phyloP scores from a whole-genome alignment of 1,139 yeast genomes.

The Scheffersomyces insectosa region DNA sequence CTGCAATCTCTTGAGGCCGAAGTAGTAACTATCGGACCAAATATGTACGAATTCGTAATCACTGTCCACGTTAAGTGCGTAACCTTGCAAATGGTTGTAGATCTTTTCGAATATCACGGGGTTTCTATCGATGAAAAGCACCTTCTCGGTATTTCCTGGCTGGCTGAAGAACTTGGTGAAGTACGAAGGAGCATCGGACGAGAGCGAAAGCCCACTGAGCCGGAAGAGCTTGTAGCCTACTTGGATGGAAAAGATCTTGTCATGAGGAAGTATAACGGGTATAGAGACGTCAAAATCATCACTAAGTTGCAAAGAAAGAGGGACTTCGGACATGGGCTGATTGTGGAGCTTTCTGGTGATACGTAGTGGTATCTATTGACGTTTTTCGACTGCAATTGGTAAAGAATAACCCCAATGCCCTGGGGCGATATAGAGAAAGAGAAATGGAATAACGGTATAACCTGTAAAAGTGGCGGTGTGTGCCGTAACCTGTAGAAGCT shows the following conservation, averaged over 20 bases:
- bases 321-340: slow-evolving; percentile 12
- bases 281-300: slow-evolving; percentile 50
- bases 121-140: slow-evolving; percentile 75
- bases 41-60: slow-evolving; percentile 64
- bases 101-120: slow-evolving; percentile 69
- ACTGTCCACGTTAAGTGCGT: slow-evolving; percentile 56
- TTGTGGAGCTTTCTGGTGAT: background rate
- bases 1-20: slow-evolving; percentile 60
- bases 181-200: slow-evolving; percentile 74
- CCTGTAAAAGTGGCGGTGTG: too few species aligned
- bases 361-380: too few species aligned
- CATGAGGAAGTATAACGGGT: slow-evolving; percentile 62
- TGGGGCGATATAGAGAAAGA: too few species aligned
- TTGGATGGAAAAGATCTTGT: slow-evolving; percentile 68
- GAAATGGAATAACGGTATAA: too few species aligned
- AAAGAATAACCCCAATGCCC: too few species aligned
- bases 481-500: too few species aligned
- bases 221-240: slow-evolving; percentile 65
- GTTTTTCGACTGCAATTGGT: too few species aligned
- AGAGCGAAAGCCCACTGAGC: slow-evolving; percentile 78
- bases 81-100: slow-evolving; percentile 75
- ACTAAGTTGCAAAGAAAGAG: slow-evolving; percentile 13
- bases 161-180: slow-evolving; percentile 51
- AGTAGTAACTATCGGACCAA: slow-evolving; percentile 74
- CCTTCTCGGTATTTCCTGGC: slow-evolving; percentile 39